A percentile compares a stretch with the other conserved stretches of the same genome.
Evolutionary conservation across 176 grass and related monocot species (phyloP).

Genomic region (Avena atlantica): DNA sequence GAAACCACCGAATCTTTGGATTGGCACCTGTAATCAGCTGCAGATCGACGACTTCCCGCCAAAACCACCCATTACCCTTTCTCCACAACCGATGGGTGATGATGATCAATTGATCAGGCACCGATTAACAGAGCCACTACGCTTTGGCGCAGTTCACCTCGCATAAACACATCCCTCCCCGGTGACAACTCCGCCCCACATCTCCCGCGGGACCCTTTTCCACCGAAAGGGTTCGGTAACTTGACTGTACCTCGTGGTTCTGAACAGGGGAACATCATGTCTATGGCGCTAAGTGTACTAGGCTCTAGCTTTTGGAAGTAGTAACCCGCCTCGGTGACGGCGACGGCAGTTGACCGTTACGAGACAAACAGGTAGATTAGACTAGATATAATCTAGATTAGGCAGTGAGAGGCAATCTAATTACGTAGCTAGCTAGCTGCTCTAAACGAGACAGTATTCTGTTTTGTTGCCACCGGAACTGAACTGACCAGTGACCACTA

Average conservation of each 20-base stretch:
- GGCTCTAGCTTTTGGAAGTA: conserved; percentile 51
- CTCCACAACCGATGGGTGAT: conserved; percentile 18
- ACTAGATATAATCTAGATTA: neutral
- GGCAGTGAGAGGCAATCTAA: neutral
- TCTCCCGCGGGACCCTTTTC: neutral
- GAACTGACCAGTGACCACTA: neutral
- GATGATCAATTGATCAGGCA: neutral
- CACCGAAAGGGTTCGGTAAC: neutral
- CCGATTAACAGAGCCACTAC: neutral
- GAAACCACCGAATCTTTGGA: conserved; percentile 28
- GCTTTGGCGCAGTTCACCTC: neutral
- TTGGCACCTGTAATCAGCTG: neutral
- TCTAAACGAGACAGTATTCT: conserved; percentile 29
- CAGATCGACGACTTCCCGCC: conserved; percentile 30
- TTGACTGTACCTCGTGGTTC: neutral
- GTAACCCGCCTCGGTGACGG: neutral
- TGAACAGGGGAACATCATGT: conserved; percentile 18
- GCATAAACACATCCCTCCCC: neutral
- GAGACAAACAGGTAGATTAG: conserved; percentile 34
- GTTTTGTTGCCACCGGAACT: conserved; percentile 15
- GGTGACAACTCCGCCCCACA: neutral
- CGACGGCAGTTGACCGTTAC: conserved; percentile 42
- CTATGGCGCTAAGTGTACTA: conserved; percentile 2
- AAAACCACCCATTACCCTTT: conserved; percentile 28
- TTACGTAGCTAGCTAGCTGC: neutral